Conservation (phyloP, 2,329 filamentous ascomycete genomes). For the Pseudocercospora macadamiae region DNA sequence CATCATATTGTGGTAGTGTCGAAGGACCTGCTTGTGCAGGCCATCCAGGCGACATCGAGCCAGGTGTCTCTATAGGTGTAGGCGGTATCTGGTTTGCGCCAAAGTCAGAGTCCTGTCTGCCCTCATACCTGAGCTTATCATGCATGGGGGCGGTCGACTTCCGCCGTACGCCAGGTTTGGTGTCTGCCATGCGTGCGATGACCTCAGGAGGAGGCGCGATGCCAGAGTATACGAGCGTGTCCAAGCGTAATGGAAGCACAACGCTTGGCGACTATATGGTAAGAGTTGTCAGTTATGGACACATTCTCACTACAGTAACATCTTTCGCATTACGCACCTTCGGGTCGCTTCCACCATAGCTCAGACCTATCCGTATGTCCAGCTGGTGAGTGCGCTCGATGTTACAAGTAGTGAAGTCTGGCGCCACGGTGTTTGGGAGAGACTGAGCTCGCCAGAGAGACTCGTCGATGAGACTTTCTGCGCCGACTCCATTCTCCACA, state of each 20-base stretch:
- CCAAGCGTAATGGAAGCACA: constrained; percentile 76
- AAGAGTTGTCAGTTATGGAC: neutral
- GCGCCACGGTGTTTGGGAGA: constrained; percentile 83
- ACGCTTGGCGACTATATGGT: constrained; percentile 62
- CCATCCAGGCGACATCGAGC: constrained; percentile 13
- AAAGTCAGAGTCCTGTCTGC: constrained; percentile 27
- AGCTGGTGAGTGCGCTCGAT: constrained; percentile 79
- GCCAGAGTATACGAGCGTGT: constrained; percentile 82
- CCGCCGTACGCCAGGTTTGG: constrained; percentile 21
- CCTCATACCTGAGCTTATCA: constrained; percentile 32
- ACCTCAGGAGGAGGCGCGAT: constrained; percentile 79
- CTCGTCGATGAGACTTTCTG: constrained; percentile 54
- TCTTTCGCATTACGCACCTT: constrained; percentile 48
- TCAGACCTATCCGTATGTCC: constrained; percentile 77
- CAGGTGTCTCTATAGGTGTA: constrained; percentile 26
- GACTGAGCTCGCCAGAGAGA: constrained; percentile 71
- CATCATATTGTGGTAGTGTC: constrained; percentile 41
- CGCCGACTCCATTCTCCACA: constrained; percentile 60
- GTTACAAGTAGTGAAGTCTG: constrained; percentile 88
- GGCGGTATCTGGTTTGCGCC: constrained; percentile 31
- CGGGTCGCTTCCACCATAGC: constrained; percentile 62
- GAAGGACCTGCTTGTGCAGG: constrained; percentile 20
- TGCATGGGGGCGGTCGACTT: constrained; percentile 26
- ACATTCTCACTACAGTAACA: constrained; percentile 28
- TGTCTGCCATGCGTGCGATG: constrained; percentile 63